These are phyloP conservation scores for Neofusicoccum laricinum DNA, from an alignment of 2,329 filamentous ascomycete genomes.

Conservation along the genomic window DNA sequence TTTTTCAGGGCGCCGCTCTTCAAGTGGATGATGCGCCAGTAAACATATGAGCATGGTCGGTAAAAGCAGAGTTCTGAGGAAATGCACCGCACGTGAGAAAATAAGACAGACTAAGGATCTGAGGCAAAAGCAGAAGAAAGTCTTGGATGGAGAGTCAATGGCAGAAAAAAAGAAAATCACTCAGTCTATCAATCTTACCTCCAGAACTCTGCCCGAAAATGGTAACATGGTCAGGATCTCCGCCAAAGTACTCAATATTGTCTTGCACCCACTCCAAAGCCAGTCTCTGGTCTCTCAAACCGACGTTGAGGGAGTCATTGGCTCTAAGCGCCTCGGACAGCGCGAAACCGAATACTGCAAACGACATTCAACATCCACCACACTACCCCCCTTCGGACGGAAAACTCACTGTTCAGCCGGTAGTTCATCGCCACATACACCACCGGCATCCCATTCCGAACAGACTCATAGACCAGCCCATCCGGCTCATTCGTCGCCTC, in stretches of 20 bases:
- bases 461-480: conserved; percentile 46
- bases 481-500: conserved; percentile 42
- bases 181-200: conserved; percentile 14
- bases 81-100: no score
- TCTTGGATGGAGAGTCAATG: no score
- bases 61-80: no score
- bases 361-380: background rate
- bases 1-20: no score
- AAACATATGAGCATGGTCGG: no score
- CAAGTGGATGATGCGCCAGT: no score
- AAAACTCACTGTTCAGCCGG: conserved; percentile 30
- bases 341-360: conserved; percentile 36
- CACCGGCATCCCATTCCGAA: conserved; percentile 41
- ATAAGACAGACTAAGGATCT: no score
- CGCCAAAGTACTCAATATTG: conserved; percentile 35
- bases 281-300: conserved; percentile 36
- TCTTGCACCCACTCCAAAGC: conserved; percentile 41
- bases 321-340: conserved; percentile 30
- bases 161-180: background rate
- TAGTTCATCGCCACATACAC: conserved; percentile 38
- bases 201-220: conserved; percentile 41
- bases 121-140: no score
- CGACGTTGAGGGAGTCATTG: conserved; percentile 35
- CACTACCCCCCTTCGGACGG: background rate
- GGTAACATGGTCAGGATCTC: conserved; percentile 35